Base-by-base conservation (phyloP, 1,284 basidiomycete genomes). In the Prillingera fragicola region DNA sequence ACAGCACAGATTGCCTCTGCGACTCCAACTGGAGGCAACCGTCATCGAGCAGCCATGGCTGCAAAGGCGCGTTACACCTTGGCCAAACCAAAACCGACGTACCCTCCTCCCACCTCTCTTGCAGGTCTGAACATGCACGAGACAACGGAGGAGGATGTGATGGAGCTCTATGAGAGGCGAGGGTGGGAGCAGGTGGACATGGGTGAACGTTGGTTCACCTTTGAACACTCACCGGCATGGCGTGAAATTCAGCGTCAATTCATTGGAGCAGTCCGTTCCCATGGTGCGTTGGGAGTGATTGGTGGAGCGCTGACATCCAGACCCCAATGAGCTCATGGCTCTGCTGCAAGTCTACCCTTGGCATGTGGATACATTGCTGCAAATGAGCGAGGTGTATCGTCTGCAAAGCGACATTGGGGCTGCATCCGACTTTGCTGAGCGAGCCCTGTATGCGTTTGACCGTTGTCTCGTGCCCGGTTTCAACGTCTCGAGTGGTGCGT, bases 311-410 rank as follows among this genome's bases (percentile, higher is more conserved):
- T 50, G 33, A 50, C 37, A 6, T 33, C 2, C 52, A 74, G 72
- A 74, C 45, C 71, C 74, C 27, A 76, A 76, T 52, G 63, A 70
- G 48, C 59, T 77, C 27, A 71, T 74, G 59, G 68, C 72, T 7
- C 55, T 76, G 18, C 56, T 78, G 18, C 72, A 73, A 36, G 70
- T 73, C 4, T 70, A 73, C 45, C 75, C 75, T 0, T 95, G 88
- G 79, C 91, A 95, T 58, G 85, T 83, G 2, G 91, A 96, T 67
- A 92, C 90, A 0, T 74, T 92, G 1, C 75, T 95, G 2, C 90
- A 95, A 61, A 75, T 94, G 19, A 82, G 85, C 29, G 75, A 74
- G 38, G 69, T 91, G 3, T 87, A 83, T 62, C 78, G 83, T 27
- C 84, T 91, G 63, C 79, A 87, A 57, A 87, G 88, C 75, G 88